Base-by-base conservation (phyloP, 2,329 filamentous ascomycete genomes). In the Talaromyces sp. region DNA sequence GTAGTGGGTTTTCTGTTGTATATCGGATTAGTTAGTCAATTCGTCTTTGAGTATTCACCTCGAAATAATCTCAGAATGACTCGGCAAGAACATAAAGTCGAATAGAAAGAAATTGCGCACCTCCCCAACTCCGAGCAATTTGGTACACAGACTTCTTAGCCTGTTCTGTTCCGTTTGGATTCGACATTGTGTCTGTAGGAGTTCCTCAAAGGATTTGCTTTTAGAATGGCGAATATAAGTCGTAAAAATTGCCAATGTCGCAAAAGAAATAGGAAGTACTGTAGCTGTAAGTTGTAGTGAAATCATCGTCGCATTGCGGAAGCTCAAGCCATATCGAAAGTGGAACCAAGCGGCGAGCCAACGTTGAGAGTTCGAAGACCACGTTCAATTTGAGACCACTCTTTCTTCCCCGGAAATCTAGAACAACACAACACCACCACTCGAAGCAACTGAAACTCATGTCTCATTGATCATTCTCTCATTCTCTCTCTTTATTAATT, bases 1-100 rank as follows among this genome's bases (percentile, higher is more conserved):
- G 84, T 33, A 89, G 79, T 8, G 85, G 80, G 60, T 81, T 84
- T 72, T 85, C 85, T 88, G 66, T 48, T 36, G 60, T 58, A 31
- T 41, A n/a, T 51, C 40, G 22, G n/a, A 22, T 53, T n/a, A 55
- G 40, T 4, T 21, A 6, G 17, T 41, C 13, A 17, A 35, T 40
- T 21, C 3, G 11, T 13, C 10, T 39, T 39, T 39, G 10, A 3
- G 15, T 22, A 21, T 21, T 13, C 13, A 17, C 3, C 19, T 35
- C 45, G 17, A 28, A 13, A 25, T 15, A 33, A 21, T 35, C n/a
- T 9, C 13, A n/a, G 35, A 13, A 15, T 21, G n/a, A 3, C 28
- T 21, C 1, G 36, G 37, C 17, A 43, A 33, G n/a, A 19, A 15
- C 2, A 36, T 7, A 10, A 19, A 52, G 33, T 15, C 6, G 10